Conservation (phyloP, 306 rosid genomes). For the Ceratonia siliqua region DNA sequence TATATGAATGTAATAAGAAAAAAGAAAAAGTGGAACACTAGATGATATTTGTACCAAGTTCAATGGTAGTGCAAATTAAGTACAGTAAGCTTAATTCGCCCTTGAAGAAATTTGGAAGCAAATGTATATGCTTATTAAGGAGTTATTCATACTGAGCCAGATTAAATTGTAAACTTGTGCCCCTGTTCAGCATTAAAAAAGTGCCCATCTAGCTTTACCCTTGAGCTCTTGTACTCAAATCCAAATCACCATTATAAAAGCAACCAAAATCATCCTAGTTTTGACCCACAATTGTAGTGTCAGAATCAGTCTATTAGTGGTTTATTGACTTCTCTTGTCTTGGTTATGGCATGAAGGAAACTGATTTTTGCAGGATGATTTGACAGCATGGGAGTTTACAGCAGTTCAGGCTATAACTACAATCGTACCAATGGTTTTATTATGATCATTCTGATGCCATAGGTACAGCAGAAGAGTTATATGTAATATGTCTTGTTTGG, state of each 20-base stretch:
- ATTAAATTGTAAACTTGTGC: neutral
- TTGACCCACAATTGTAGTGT: neutral
- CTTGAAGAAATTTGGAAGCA: neutral
- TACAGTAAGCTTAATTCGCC: neutral
- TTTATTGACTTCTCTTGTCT: conserved; percentile 28
- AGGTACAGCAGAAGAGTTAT: conserved; percentile 49
- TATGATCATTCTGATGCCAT: conserved; percentile 80
- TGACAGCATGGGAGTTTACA: conserved; percentile 87
- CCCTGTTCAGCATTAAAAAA: neutral
- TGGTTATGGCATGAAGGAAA: conserved; percentile 31
- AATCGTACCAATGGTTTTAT: conserved; percentile 79
- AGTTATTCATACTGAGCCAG: neutral
- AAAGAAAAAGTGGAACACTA: neutral
- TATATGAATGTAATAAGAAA: neutral
- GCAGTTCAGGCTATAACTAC: conserved; percentile 80
- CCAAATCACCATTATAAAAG: neutral
- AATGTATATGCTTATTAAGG: neutral
- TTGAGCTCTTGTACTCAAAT: neutral
- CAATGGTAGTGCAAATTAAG: neutral
- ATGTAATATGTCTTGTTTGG: neutral
- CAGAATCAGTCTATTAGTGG: neutral
- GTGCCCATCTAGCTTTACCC: conserved; percentile 19
- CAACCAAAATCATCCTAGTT: neutral
- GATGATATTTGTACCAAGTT: neutral
- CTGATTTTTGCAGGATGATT: conserved; percentile 54